Evolutionary conservation across 805 yeast genomes (phyloP), one percentile per base, ranked within the genome.

Genomic region (Hanseniaspora pseudoguilliermondii): DNA sequence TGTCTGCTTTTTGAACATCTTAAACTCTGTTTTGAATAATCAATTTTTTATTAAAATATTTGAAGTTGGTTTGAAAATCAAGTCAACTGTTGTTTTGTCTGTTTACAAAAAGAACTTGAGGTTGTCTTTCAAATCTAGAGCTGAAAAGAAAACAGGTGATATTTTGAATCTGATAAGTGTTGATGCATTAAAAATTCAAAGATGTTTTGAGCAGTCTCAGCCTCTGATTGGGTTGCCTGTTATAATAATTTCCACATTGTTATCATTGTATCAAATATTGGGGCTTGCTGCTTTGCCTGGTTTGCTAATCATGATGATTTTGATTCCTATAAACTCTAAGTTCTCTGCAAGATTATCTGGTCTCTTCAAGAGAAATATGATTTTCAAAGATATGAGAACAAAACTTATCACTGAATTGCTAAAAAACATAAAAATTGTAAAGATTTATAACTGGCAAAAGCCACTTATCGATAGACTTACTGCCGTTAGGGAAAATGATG

Each of bases 111-210:
- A 89, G 66, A 75, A 90, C 0, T 72, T 89, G 57, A 73, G 66
- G 21, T 69, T 89, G 16, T 81, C 95, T 1, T 76, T 80, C 7
- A 82, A 80, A 47, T 79, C 87, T 7, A 76, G 83, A 58, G 73
- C 75, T 35, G 73, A 75, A 16, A 71, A 77, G 60, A 70, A 87
- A 2, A 77, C 90, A 1, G 95, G 95, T 60, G 95, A 86, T 61
- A 84, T 88, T 50, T 76, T 87, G 60, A 87, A 86, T 63, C 73
- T 83, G 62, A 77, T 86, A 74, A 79, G 93, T 23, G 90, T 85
- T 36, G 96, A 88, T 70, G 81, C 85, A 13, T 70, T 71, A 47
- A 73, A 84, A 59, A 70, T 87, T 34, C 85, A 82, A 63, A 81
- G 78, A 40, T 68, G 84, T 51, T 67, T 79, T n/a, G 72, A 73